Base-by-base conservation (phyloP, 257 asterid genomes). In the Solanum bukasovii region DNA sequence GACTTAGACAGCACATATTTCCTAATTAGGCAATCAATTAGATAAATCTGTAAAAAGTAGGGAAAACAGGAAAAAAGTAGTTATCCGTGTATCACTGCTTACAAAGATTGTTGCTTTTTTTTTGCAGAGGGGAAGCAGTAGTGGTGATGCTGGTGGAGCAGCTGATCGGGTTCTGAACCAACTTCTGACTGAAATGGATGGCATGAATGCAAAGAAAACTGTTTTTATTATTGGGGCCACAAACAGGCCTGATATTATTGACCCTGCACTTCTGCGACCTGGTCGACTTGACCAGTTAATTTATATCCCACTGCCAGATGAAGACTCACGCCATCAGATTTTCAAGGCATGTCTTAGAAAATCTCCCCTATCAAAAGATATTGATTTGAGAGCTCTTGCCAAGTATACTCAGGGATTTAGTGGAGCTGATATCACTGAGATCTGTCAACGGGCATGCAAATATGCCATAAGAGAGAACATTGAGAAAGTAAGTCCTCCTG, bases 81-180 rank as follows among this genome's bases (percentile, higher is more conserved):
- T 68, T 40, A 85, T 25, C 87, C 31, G 34, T 82, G 85, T 82
- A 82, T 85, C 67, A 9, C 33, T 38, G 63, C 87, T 85, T 67
- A 67, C 63, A 13, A 67, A 71, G 63, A 67, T 25, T 77, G 49
- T 29, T 52, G 42, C 71, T 84, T 68, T 37, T 44, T 61, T 83
- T 42, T 88, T 84, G 59, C 81, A 93, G 95, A 90, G 95, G 88
- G 95, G 95, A 78, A 84, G 94, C 90, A 93, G 94, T 86, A 89
- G 37, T 83, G 95, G 95, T 87, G 95, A 93, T 92, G 94, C 92
- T 31, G 95, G 94, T 90, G 95, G 95, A 86, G 95, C 94, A 42
- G 94, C 95, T 84, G 95, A 93, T 77, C 90, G 95, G 40, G 95
- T 93, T 73, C 92, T 93, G 38, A 93, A 92, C 85, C 95, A 93